Evolutionary conservation across 495 filamentous ascomycete genomes (phyloP), one percentile per base, ranked within the genome.

Genomic region (Penicillium lividum): DNA sequence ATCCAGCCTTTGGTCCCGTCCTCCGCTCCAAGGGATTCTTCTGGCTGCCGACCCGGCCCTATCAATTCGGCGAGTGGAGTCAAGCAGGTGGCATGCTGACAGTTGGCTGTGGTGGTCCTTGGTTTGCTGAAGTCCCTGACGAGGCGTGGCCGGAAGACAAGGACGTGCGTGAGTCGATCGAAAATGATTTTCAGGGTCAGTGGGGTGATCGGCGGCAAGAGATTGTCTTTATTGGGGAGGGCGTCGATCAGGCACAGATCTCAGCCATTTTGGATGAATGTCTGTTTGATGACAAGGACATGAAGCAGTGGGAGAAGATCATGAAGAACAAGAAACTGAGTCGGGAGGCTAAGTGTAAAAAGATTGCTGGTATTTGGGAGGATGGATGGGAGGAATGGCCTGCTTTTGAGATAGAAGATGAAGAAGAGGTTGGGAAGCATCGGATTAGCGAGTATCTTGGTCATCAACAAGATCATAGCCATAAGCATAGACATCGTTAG

Each of bases 151-250:
- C 76, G 0, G 73, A 74, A 36, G 74, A 79, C 52, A 58, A 66
- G 10, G 78, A 81, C 53, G 72, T 81, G 3, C 62, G 64, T 13
- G 53, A 71, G 31, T 74, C 73, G 4, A 76, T 83, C 36, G 55
- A 68, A 46, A 64, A 74, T 30, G 80, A 83, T 53, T 80, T 82
- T 43, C 60, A 72, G 38, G 82, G 80, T 0, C 69, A 69, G 42
- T 85, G 82, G 81, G 82, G 81, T 16, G 83, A 86, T 67, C 71
- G 83, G 15, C 75, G 82, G 9, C 83, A 86, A 64, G 83, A 86
- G 60, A 57, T 85, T 15, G 83, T 86, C 49, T 83, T 85, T 45
- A 85, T 85, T 50, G 82, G 82, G 0, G 78, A 82, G 50, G 73
- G 77, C 6, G 71, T 86, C 40, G 82, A 82, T 55, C 44, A 65